These are phyloP conservation scores for Penicillium lividum DNA, from an alignment of 495 filamentous ascomycete genomes.

Conservation along the genomic window DNA sequence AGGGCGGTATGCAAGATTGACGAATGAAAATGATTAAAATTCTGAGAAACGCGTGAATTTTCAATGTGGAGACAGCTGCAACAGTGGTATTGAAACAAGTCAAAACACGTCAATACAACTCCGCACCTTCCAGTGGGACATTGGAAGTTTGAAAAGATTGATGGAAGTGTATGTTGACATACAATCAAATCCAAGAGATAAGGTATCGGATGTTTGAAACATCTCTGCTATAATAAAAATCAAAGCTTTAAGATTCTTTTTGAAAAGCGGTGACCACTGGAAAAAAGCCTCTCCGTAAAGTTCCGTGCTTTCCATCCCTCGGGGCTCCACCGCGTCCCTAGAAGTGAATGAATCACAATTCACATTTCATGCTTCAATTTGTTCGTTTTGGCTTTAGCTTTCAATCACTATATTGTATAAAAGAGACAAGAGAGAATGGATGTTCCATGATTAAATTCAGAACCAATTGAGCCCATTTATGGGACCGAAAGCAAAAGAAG, in stretches of 20 bases:
- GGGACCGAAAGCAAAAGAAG: not conserved
- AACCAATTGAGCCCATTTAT: not conserved
- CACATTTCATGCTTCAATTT: not conserved
- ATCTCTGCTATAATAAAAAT: no score
- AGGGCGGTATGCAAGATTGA: conserved; percentile 17
- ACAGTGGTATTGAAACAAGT: not conserved
- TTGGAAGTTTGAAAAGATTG: not conserved
- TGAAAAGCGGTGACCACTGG: conserved; percentile 7
- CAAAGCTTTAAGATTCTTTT: not conserved
- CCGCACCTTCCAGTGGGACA: conserved; percentile 14
- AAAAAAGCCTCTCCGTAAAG: conserved; percentile 26
- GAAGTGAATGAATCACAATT: conserved; percentile 30
- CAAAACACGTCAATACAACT: conserved; percentile 21
- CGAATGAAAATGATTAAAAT: conserved; percentile 13
- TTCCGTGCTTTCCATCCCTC: conserved; percentile 26
- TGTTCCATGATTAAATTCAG: not conserved
- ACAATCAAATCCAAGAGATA: no score
- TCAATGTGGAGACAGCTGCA: conserved; percentile 21
- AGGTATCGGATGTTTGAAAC: no score
- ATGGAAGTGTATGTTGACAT: no score
- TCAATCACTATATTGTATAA: not conserved
- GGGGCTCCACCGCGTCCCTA: conserved; percentile 26
- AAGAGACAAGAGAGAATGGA: not conserved
- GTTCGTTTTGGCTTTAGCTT: not conserved
- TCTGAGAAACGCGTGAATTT: conserved; percentile 19